Conservation (phyloP, 805 yeast species). For the Wickerhamomyces bisporus region DNA sequence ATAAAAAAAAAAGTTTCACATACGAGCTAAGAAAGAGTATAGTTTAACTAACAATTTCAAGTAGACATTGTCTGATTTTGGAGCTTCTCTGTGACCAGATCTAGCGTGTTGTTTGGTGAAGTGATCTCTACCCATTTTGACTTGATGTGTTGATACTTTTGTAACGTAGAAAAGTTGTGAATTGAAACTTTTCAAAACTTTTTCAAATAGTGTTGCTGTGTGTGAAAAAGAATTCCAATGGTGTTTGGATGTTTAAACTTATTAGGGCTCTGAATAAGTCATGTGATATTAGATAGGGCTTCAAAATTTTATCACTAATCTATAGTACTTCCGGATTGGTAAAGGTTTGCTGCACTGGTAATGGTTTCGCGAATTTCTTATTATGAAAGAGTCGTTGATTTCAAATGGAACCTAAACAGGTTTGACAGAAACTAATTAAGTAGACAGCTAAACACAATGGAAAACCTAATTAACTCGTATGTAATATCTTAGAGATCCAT, state of each 20-base stretch:
- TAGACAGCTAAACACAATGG: too few relatives aligned
- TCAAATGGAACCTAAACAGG: too few relatives aligned
- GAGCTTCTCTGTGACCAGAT: conserved; percentile 96
- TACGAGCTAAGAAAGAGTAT: conserved; percentile 99
- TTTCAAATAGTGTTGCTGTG: not conserved
- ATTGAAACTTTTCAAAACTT: conserved; percentile 1
- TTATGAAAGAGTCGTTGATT: too few relatives aligned
- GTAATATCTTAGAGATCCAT: not conserved
- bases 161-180: not conserved
- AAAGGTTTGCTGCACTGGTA: too few relatives aligned
- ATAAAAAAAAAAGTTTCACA: conserved; percentile 36
- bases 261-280: not conserved
- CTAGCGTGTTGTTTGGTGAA: conserved; percentile 93
- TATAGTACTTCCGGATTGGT: too few relatives aligned
- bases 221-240: not conserved
- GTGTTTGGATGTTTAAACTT: conserved; percentile 9
- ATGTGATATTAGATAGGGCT: conserved; percentile 5
- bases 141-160: conserved; percentile 7
- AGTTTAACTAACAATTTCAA: conserved; percentile 95
- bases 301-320: too few relatives aligned
- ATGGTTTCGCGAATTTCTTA: too few relatives aligned
- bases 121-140: conserved; percentile 94
- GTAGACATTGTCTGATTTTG: conserved; percentile 99
- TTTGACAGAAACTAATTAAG: too few relatives aligned
- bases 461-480: conserved; percentile 20